Evolutionary conservation across 2,329 filamentous ascomycete species (phyloP).

Genomic region (Diplocarpon mali): DNA sequence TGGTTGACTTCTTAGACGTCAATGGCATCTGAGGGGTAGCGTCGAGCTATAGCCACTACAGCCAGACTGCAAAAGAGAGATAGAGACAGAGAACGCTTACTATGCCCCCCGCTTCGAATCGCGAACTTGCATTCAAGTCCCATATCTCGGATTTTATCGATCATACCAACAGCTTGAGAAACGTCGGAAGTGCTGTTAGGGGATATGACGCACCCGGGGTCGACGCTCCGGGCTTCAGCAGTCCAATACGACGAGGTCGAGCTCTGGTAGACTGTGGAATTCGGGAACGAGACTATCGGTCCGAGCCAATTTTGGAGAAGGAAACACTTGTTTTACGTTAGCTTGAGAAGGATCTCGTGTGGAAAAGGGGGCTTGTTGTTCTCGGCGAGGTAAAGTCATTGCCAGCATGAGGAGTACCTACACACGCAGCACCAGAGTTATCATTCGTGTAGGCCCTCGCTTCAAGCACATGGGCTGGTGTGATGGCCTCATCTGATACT

Average conservation of each 20-base stretch:
- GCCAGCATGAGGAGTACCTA: too few relatives aligned
- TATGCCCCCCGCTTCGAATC: slow-evolving; percentile 45
- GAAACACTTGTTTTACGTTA: background rate
- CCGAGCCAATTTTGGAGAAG: background rate
- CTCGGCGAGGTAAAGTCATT: too few relatives aligned
- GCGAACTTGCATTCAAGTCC: slow-evolving; percentile 32
- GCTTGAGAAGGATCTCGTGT: too few relatives aligned
- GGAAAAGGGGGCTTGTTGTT: too few relatives aligned
- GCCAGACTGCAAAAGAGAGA: too few relatives aligned
- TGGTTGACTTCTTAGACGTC: too few relatives aligned
- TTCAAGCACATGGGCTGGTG: too few relatives aligned
- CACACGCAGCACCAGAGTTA: too few relatives aligned
- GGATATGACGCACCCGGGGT: slow-evolving; percentile 1
- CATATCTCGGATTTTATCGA: background rate
- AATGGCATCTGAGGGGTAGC: too few relatives aligned
- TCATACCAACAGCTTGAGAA: background rate
- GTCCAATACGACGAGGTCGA: slow-evolving; percentile 2
- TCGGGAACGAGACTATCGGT: background rate
- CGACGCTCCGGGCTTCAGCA: background rate
- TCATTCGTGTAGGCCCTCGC: too few relatives aligned
- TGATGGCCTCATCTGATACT: too few relatives aligned
- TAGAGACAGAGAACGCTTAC: background rate
- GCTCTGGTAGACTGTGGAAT: background rate
- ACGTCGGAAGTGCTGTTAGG: background rate
- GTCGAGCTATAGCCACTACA: too few relatives aligned